These are phyloP conservation scores for Prunus persica DNA, from an alignment of 306 rosid species.

Conservation along the genomic window DNA sequence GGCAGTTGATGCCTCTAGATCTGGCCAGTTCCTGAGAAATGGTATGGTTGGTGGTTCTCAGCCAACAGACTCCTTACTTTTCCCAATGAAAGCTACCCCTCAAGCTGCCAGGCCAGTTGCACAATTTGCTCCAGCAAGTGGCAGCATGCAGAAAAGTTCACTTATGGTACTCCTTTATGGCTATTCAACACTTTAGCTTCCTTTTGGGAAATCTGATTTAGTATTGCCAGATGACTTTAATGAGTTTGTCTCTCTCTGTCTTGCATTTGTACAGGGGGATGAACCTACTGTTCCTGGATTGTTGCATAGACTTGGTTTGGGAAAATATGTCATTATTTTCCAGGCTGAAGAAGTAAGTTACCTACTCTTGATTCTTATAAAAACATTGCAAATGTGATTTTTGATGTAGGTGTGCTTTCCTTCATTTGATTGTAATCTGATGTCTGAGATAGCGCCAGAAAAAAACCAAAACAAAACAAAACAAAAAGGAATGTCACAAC, in stretches of 20 bases:
- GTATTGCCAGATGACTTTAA: background rate
- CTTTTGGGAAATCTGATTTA: background rate
- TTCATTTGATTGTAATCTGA: constrained; percentile 1
- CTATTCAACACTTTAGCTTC: background rate
- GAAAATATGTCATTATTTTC: constrained; percentile 48
- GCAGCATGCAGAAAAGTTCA: constrained; percentile 29
- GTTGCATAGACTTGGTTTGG: constrained; percentile 58
- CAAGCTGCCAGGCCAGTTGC: constrained; percentile 32
- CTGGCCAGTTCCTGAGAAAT: constrained; percentile 30
- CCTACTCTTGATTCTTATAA: background rate
- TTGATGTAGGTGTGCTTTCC: background rate
- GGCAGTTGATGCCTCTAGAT: constrained; percentile 29
- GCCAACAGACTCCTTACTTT: constrained; percentile 25
- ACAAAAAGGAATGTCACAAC: background rate
- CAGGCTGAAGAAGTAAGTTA: constrained; percentile 65
- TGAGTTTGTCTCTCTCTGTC: background rate
- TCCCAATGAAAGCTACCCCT: constrained; percentile 22
- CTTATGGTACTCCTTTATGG: constrained; percentile 30
- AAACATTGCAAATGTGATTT: background rate
- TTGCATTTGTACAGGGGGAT: constrained; percentile 32
- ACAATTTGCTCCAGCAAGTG: constrained; percentile 26
- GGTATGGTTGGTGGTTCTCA: constrained; percentile 29
- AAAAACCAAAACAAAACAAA: background rate
- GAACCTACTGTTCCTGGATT: constrained; percentile 47
- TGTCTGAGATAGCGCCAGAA: no score